Percentiles rank a stretch among this genome's conserved stretches.
Conservation (phyloP, 352 stramenopile genomes). For the Pelagophyceae sp. region DNA sequence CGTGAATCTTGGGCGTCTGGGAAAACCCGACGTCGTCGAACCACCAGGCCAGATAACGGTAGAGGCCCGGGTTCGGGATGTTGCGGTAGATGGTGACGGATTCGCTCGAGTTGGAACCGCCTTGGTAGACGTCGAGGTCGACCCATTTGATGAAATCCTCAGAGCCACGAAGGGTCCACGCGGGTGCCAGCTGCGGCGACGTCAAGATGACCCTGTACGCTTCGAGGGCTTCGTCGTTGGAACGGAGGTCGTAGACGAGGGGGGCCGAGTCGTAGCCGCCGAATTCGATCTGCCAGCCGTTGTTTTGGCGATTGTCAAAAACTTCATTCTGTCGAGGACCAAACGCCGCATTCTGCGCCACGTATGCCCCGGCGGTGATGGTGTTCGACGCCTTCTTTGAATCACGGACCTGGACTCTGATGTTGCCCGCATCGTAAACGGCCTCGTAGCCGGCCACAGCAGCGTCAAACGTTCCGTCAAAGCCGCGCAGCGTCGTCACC, state of each 20-base stretch:
- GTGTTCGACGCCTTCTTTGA: no score
- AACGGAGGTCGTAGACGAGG: neutral
- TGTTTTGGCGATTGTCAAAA: neutral
- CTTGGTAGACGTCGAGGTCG: neutral
- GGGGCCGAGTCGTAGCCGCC: neutral
- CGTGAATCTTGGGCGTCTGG: no score
- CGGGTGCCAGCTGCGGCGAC: no score
- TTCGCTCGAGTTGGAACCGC: neutral
- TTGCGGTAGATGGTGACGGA: neutral
- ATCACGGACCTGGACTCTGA: no score
- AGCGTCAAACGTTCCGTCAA: neutral
- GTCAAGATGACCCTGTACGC: no score
- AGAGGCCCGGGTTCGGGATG: neutral
- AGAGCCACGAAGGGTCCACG: neutral
- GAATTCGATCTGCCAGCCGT: neutral
- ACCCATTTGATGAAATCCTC: constrained; percentile 8
- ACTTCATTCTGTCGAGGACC: neutral
- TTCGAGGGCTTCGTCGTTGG: neutral
- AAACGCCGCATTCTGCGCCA: no score
- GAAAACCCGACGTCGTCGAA: neutral
- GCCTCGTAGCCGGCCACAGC: no score
- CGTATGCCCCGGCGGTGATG: no score
- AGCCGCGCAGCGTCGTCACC: neutral
- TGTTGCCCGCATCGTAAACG: no score
- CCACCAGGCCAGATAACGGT: neutral